phyloP scores from a whole-genome alignment of 345 rosid species.

The Rhizophora apiculata region DNA sequence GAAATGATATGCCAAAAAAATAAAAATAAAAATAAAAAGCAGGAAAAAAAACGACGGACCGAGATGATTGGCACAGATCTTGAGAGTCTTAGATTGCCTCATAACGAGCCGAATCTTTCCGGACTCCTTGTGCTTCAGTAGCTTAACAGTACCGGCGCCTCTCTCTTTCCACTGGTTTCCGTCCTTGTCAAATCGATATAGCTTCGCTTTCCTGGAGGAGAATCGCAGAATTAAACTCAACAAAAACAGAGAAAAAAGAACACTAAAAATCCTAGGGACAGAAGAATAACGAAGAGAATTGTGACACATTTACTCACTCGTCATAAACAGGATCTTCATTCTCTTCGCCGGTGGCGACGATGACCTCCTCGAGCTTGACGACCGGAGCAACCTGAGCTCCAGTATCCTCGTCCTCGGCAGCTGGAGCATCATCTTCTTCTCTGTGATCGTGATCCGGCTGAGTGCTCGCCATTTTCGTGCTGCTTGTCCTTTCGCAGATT shows the following conservation, averaged over 20 bases:
- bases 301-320: slow-evolving; percentile 41
- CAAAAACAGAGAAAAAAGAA: not conserved
- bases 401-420: slow-evolving; percentile 88
- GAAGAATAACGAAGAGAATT: not conserved
- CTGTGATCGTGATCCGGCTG: slow-evolving; percentile 48
- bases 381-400: slow-evolving; percentile 92
- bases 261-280: not conserved
- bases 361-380: slow-evolving; percentile 74
- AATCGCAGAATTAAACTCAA: slow-evolving; percentile 14
- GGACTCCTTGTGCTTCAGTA: slow-evolving; percentile 65
- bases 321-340: slow-evolving; percentile 75
- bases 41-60: slow-evolving; percentile 32
- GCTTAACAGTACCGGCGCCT: slow-evolving; percentile 79
- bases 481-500: not conserved
- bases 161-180: slow-evolving; percentile 84
- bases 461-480: slow-evolving; percentile 47
- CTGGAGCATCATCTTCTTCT: slow-evolving; percentile 64
- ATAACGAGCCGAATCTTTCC: slow-evolving; percentile 81
- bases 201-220: slow-evolving; percentile 59
- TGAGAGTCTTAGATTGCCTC: slow-evolving; percentile 91
- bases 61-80: slow-evolving; percentile 97
- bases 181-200: slow-evolving; percentile 73
- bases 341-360: slow-evolving; percentile 87
- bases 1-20: not conserved
- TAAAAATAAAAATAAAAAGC: no score